Base-by-base conservation (phyloP, 192 early-diverging fungal genomes). In the Entophlyctis helioformis region DNA sequence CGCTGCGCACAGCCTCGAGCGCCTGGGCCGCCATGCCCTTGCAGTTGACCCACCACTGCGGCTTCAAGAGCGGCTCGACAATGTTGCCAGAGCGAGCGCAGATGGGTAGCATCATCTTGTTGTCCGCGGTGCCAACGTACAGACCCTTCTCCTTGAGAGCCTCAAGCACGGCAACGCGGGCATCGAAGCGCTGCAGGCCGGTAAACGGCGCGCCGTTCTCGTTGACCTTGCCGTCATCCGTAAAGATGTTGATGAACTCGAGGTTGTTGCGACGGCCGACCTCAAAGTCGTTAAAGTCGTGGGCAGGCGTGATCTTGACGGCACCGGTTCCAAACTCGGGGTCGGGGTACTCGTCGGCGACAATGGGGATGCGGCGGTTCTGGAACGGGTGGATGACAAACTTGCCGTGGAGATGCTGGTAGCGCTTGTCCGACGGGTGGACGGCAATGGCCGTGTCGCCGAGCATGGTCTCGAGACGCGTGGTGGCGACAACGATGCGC, bases 391-490 rank as follows among this genome's bases (percentile, higher is more conserved):
- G 96, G 27, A 82, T 64, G 12, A 80, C 92, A 57, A 64, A 89
- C 63, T 95, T 96, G 27, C 96, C 96, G 39, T 88, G 84, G 19
- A 96, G 81, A 55, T 94, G 85, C 74, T 74, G 42, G 74, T 96
- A 99, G 39, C 96, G 83, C 46, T 71, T 62, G 60, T 99, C 96
- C 19, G 80, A 56, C 21, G 96, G 91, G 54, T 99, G 86, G 27
- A 99, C 83, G 37, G 89, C 91, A 63, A 99, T 76, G 13, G 89
- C 96, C 6, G 91, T 86, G 69, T 99, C 96, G 47, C 93, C 96
- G 20, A 99, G 72, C 96, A 99, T 99, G 40, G 96, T 99, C 69
- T 99, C 96, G 44, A 95, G 74, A 85, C 96, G 91, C 9, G 96
- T 99, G 10, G 96, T 99, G 8, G 96, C 96, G 37, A 99, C 89